A percentile compares a stretch with the other conserved stretches of the same genome.
These are phyloP conservation scores for Ogataea neopini DNA, from an alignment of 805 yeast genomes.

Conservation along the genomic window DNA sequence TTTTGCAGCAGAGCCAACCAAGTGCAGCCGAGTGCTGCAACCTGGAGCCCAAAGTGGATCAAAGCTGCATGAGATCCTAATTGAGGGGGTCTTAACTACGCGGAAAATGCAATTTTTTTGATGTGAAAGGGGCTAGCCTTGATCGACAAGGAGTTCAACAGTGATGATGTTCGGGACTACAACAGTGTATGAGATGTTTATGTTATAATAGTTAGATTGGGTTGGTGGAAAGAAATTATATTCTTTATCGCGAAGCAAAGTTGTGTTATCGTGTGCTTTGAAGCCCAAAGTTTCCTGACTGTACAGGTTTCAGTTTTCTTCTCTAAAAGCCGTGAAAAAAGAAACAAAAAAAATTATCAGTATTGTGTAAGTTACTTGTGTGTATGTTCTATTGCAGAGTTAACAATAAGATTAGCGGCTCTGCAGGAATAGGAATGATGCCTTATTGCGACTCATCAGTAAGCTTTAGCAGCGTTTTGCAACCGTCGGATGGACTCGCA, in stretches of 20 bases:
- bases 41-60: background rate
- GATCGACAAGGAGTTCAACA: background rate
- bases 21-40: background rate
- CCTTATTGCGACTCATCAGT: too few species aligned
- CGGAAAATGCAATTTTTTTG: background rate
- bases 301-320: too few species aligned
- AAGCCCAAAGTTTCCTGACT: too few species aligned
- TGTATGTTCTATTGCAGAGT: too few species aligned
- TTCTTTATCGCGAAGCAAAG: too few species aligned
- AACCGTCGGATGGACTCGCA: background rate
- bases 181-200: too few species aligned
- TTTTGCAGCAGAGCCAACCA: background rate
- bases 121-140: background rate
- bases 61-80: background rate
- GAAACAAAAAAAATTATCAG: too few species aligned
- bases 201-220: too few species aligned
- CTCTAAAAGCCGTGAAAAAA: too few species aligned
- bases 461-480: background rate
- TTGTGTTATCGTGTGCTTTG: too few species aligned
- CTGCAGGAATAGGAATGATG: background rate
- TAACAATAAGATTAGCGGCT: background rate
- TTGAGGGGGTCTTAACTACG: background rate
- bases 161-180: background rate
- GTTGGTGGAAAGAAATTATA: too few species aligned
- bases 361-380: too few species aligned